Evolutionary conservation across 1,139 yeast genomes (phyloP).

Genomic region (Scheffersomyces quercinus): DNA sequence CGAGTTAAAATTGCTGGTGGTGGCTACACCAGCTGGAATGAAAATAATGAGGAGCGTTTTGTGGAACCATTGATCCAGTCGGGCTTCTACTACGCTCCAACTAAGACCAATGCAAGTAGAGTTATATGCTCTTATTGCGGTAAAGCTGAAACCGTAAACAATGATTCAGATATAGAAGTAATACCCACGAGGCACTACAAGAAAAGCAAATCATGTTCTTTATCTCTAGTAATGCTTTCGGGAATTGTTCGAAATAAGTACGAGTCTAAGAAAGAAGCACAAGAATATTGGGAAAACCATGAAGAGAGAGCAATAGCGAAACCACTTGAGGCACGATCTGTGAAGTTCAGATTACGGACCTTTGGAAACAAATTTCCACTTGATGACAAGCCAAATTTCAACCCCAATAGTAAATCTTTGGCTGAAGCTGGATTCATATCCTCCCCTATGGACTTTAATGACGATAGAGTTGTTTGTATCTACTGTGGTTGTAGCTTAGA

Average conservation of each 20-base stretch:
- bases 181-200: constrained; percentile 48
- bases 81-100: constrained; percentile 74
- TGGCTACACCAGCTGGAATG: constrained; percentile 20
- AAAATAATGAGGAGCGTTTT: constrained; percentile 35
- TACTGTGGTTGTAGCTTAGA: constrained; percentile 70
- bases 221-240: constrained; percentile 29
- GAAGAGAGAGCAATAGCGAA: constrained; percentile 10
- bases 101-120: constrained; percentile 43
- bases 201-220: constrained; percentile 24
- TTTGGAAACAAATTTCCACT: constrained; percentile 59
- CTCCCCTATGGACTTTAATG: constrained; percentile 42
- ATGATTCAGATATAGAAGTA: constrained; percentile 28
- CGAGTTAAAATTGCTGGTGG: constrained; percentile 9
- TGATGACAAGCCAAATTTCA: constrained; percentile 32
- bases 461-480: constrained; percentile 70
- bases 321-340: constrained; percentile 37
- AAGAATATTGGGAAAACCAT: constrained; percentile 12
- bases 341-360: constrained; percentile 48
- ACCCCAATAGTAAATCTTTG: constrained; percentile 41
- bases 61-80: constrained; percentile 52
- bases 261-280: constrained; percentile 4
- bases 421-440: constrained; percentile 58
- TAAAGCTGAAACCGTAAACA: constrained; percentile 36
- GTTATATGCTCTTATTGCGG: constrained; percentile 65
- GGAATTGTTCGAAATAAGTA: constrained; percentile 11